Conservation (phyloP, 108 stramenopile genomes). For the Discostella pseudostelligera region DNA sequence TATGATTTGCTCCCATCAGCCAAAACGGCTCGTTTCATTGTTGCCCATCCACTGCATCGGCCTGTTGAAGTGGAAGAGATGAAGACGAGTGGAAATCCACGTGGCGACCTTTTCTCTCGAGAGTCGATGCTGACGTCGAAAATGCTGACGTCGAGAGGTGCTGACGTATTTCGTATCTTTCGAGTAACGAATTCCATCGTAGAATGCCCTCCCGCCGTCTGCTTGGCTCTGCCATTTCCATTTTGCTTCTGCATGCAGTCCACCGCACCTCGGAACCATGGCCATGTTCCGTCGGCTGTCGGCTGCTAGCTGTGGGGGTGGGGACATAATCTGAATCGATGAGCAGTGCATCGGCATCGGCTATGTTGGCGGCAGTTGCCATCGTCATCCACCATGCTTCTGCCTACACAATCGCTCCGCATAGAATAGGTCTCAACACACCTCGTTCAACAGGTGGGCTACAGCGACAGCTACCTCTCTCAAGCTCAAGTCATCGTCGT, state of each 20-base stretch:
- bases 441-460: not conserved
- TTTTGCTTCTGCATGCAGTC: no score
- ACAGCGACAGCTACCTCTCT: not conserved
- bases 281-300: not conserved
- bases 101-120: no score
- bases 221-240: no score
- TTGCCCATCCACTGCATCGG: not conserved
- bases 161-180: no score
- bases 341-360: conserved; percentile 1
- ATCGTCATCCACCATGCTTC: not conserved
- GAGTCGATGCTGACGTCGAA: not conserved
- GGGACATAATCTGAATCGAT: not conserved
- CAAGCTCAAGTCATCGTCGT: conserved; percentile 1
- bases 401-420: not conserved
- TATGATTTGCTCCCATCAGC: no score
- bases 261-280: no score
- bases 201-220: no score
- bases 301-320: not conserved
- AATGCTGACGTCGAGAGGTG: no score
- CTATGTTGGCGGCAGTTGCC: conserved; percentile 6
- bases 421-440: conserved; percentile 1
- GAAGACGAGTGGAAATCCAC: not conserved
- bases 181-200: no score
- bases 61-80: not conserved
- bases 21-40: no score